A percentile compares a stretch with the other conserved stretches of the same genome.
Evolutionary conservation across 768 basidiomycete species (phyloP).

Genomic region (Tylopilus felleus): DNA sequence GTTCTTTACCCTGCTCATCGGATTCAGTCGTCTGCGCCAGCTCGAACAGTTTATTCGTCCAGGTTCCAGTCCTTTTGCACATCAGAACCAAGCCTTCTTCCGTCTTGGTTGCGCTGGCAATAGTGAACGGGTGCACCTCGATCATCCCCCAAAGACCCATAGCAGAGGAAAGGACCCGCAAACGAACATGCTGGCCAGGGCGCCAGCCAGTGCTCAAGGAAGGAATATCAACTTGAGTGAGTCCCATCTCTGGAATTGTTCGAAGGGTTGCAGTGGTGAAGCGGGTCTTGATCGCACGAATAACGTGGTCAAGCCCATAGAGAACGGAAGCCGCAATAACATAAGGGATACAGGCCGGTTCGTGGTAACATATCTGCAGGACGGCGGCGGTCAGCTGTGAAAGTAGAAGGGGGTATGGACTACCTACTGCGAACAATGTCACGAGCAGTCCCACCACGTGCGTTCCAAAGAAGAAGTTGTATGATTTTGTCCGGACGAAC

Average conservation of each 20-base stretch:
- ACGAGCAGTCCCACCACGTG: slow-evolving; percentile 57
- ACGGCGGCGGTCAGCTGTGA: slow-evolving; percentile 1
- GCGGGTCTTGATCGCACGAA: slow-evolving; percentile 63
- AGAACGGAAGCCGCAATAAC: slow-evolving; percentile 46
- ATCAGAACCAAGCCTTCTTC: slow-evolving; percentile 65
- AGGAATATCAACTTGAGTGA: slow-evolving; percentile 63
- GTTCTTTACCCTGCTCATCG: slow-evolving; percentile 20
- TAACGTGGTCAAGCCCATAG: slow-evolving; percentile 56
- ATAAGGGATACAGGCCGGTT: slow-evolving; percentile 49
- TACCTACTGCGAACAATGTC: slow-evolving; percentile 54
- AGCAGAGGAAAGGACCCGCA: slow-evolving; percentile 54
- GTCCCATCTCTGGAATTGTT: slow-evolving; percentile 56
- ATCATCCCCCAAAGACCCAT: slow-evolving; percentile 56
- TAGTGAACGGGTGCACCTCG: slow-evolving; percentile 79
- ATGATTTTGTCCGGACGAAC: slow-evolving; percentile 53
- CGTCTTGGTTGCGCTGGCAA: slow-evolving; percentile 57
- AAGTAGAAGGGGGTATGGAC: neutral
- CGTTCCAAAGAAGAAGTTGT: slow-evolving; percentile 61
- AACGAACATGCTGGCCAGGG: slow-evolving; percentile 78
- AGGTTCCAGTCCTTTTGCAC: slow-evolving; percentile 62
- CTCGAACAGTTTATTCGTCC: slow-evolving; percentile 58
- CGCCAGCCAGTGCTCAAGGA: slow-evolving; percentile 70
- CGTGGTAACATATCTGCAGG: slow-evolving; percentile 48
- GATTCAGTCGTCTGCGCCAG: slow-evolving; percentile 37
- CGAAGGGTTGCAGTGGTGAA: slow-evolving; percentile 54